phyloP scores from a whole-genome alignment of 2,329 filamentous ascomycete genomes.

The Venturia oleaginea region DNA sequence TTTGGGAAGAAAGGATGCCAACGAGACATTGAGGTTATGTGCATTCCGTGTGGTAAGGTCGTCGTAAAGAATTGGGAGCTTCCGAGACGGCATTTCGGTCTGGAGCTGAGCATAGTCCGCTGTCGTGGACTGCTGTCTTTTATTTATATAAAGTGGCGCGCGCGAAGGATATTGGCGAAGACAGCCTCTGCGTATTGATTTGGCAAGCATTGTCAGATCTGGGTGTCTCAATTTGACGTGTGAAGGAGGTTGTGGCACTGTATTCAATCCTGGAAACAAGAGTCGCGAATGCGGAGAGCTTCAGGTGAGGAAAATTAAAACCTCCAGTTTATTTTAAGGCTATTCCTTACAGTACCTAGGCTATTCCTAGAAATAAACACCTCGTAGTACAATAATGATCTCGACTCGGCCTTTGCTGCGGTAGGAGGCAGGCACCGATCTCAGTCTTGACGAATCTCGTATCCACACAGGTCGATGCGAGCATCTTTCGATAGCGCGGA shows the following conservation, averaged over 20 bases:
- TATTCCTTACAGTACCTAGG: too few species aligned
- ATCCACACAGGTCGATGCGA: too few species aligned
- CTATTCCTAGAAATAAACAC: too few species aligned
- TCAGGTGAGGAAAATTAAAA: too few species aligned
- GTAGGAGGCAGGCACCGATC: too few species aligned
- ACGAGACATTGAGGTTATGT: conserved; percentile 28
- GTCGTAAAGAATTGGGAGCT: conserved; percentile 43
- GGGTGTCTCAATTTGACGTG: background rate
- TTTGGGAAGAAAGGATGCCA: conserved; percentile 46
- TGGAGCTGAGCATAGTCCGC: conserved; percentile 28
- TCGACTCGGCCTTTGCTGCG: too few species aligned
- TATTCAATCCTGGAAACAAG: background rate
- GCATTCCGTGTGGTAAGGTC: conserved; percentile 44
- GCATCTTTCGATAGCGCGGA: too few species aligned
- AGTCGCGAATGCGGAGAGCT: background rate
- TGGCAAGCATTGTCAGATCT: background rate
- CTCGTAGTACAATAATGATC: too few species aligned
- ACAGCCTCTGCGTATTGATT: background rate
- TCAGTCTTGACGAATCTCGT: too few species aligned
- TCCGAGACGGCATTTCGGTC: conserved; percentile 38
- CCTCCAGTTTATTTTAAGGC: too few species aligned
- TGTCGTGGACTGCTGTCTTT: conserved; percentile 9
- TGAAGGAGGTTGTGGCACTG: background rate
- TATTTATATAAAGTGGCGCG: background rate
- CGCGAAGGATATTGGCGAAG: background rate